phyloP scores from a whole-genome alignment of 176 grass and related monocot species.

The Rhynchospora tenuis region DNA sequence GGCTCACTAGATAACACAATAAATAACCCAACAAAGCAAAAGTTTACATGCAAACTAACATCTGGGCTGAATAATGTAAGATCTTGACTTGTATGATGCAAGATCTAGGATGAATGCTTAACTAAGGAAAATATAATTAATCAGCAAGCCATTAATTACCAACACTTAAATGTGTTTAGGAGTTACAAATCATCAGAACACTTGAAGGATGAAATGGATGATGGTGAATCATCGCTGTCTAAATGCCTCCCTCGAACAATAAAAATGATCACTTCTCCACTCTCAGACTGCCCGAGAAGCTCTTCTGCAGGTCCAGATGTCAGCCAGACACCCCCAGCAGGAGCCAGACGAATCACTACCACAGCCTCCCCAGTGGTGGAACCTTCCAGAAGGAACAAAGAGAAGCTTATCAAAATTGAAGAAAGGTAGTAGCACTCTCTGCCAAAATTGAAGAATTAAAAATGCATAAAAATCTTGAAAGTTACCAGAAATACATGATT shows the following conservation, averaged over 20 bases:
- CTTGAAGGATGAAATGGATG: constrained; percentile 33
- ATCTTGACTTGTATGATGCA: background rate
- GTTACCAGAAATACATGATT: background rate
- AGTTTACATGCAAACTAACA: background rate
- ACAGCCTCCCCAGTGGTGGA: constrained; percentile 23
- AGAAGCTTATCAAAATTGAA: constrained; percentile 75
- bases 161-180: background rate
- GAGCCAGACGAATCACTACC: constrained; percentile 43
- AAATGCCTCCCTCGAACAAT: constrained; percentile 70
- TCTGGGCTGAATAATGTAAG: too few relatives aligned
- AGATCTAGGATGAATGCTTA: background rate
- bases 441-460: background rate
- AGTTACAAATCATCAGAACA: constrained; percentile 9
- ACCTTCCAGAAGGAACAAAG: constrained; percentile 65
- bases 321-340: constrained; percentile 22
- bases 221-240: constrained; percentile 27
- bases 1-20: background rate
- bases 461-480: background rate
- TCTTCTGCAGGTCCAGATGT: constrained; percentile 41
- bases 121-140: background rate
- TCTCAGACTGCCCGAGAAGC: constrained; percentile 59
- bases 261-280: constrained; percentile 42
- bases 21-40: background rate
- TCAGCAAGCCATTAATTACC: background rate
- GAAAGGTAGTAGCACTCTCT: constrained; percentile 71